Evolutionary conservation across 2,329 filamentous ascomycete species (phyloP), one percentile per base, ranked within the genome.

Genomic region (Colletotrichum paranaense): DNA sequence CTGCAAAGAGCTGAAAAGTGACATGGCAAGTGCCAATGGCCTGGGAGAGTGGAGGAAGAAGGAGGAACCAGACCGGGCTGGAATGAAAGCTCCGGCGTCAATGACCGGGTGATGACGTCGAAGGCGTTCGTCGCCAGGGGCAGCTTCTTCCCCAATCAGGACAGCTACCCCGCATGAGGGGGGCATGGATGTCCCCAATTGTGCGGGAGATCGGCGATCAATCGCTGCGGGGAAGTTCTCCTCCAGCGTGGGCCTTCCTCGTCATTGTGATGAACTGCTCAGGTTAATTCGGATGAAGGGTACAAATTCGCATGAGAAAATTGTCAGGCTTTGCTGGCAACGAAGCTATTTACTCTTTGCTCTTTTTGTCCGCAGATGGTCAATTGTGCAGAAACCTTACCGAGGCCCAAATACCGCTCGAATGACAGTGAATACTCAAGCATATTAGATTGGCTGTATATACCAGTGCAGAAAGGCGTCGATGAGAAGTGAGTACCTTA

Each of bases 51-150:
- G 60, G 42, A 52, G 28, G 38, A 19, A 11, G 42, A 42, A 26
- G 30, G 5, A 26, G 16, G 16, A 35, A 12, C 5, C 22, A 22
- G 22, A 16, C 63, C 16, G 55, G 42, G 28, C 60, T 60, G 72
- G 74, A 72, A 52, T 26, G 62, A 62, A 68, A 68, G 55, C 67
- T 75, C 73, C 71, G 67, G 42, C 11, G 14, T 2, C 35, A 35
- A 68, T 69, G 73, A 75, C 73, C 58, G 49, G 52, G 0, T n/a
- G 16, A 35, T 69, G 73, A 75, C 73, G 70, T 75, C 73, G 38
- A 70, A 58, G 67, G 49, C 57, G 55, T 26, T 28, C 42, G 19
- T 26, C 14, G 42, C 26, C 38, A 56, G 19, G 52, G 69, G 60
- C 4, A 63, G 63, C 68, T 60, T 19, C 30, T 49, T 70, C 28